phyloP scores from a whole-genome alignment of 1,139 yeast species.

The Arxiozyma telluris region DNA sequence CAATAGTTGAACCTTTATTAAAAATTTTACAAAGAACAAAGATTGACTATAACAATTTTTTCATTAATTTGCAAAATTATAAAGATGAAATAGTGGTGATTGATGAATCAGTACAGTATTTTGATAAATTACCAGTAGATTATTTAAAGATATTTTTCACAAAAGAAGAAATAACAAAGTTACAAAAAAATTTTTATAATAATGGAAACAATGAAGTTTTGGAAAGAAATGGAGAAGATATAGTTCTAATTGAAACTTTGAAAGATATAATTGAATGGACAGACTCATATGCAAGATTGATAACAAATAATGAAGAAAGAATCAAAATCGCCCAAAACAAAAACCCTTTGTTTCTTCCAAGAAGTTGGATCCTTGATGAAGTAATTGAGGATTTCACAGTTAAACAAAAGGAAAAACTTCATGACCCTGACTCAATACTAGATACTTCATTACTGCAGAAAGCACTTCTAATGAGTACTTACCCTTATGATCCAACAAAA shows the following conservation, averaged over 20 bases:
- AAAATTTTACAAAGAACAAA: constrained; percentile 52
- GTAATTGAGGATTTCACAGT: constrained; percentile 45
- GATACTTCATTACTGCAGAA: constrained; percentile 39
- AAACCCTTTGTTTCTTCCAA: constrained; percentile 77
- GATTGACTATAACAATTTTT: constrained; percentile 75
- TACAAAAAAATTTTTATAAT: constrained; percentile 2
- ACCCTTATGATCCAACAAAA: constrained; percentile 48
- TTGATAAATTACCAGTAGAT: constrained; percentile 4
- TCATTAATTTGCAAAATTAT: constrained; percentile 48
- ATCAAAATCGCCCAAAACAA: constrained; percentile 35
- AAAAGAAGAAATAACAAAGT: constrained; percentile 16
- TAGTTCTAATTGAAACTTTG: constrained; percentile 26
- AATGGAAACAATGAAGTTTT: not conserved
- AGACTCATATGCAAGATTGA: constrained; percentile 33
- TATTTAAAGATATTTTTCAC: constrained; percentile 35
- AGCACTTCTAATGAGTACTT: constrained; percentile 49
- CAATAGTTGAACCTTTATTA: constrained; percentile 50
- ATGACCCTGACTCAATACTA: constrained; percentile 13
- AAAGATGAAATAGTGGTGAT: constrained; percentile 11
- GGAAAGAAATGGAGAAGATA: constrained; percentile 19
- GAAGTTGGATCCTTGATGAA: constrained; percentile 81
- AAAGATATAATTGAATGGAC: constrained; percentile 34
- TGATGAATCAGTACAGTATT: constrained; percentile 14
- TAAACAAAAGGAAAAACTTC: constrained; percentile 26
- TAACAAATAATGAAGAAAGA: constrained; percentile 37